Conservation (phyloP, 345 rosid genomes). For the Leavenworthia alabamica region DNA sequence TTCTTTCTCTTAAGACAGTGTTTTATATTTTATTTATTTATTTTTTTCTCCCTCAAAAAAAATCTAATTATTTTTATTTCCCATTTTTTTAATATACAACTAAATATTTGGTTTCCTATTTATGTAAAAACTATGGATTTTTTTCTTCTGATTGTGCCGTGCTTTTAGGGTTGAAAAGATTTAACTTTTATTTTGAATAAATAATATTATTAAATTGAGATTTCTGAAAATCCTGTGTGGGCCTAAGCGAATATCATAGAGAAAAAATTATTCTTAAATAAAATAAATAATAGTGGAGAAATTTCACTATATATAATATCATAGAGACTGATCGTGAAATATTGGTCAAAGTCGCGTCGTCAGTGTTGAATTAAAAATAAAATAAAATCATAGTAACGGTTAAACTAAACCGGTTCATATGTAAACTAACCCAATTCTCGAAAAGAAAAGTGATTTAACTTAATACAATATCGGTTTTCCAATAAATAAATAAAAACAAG, state of each 20-base stretch:
- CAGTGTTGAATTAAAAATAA: neutral
- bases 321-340: neutral
- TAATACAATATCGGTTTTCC: neutral
- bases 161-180: too few relatives aligned
- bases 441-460: neutral
- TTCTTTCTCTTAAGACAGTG: too few relatives aligned
- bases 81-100: too few relatives aligned
- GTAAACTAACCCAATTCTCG: conserved; percentile 1
- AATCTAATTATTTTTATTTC: too few relatives aligned
- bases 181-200: neutral
- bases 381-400: neutral
- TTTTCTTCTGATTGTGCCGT: too few relatives aligned
- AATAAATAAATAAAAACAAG: neutral
- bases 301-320: neutral
- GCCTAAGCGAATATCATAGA: conserved; percentile 25
- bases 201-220: conserved; percentile 8
- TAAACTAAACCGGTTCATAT: neutral
- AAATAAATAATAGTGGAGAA: conserved; percentile 23
- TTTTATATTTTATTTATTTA: too few relatives aligned
- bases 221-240: conserved; percentile 59
- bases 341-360: conserved; percentile 9
- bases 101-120: too few relatives aligned
- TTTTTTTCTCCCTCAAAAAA: too few relatives aligned
- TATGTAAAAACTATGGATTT: too few relatives aligned
- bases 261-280: conserved; percentile 11